Base-by-base conservation (phyloP, 805 yeast genomes). In the Ogataea paraovalis region DNA sequence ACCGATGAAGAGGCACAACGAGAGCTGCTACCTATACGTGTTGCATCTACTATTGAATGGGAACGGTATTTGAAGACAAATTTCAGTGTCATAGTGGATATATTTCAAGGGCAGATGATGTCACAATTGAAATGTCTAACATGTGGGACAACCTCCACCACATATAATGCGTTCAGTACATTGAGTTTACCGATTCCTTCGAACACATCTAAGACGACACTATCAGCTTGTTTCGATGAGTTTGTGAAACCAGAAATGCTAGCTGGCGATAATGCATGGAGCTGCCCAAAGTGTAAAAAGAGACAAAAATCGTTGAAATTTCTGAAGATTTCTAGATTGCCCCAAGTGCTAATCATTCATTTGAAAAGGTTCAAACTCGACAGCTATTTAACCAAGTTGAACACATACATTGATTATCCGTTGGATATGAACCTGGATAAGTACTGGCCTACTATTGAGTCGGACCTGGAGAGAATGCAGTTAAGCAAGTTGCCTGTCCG, bases 11-110 rank as follows among this genome's bases (percentile, higher is more conserved):
- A 90, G 60, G 71, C 71, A 33, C 68, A 75, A 14, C 72, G 97
- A 39, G 98, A 91, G 60, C 66, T 67, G 23, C 66, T 88, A 58
- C 85, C 95, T 0, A 74, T 89, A 2, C 73, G 96, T 48, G 71
- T 86, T 22, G 97, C 96, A 0, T 83, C 96, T 0, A 79, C 94
- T 0, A 79, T 89, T 43, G 97, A 91, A 62, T 91, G 98, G 98
- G 96, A 87, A 59, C 71, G 95, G 48, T 89, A 89, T 61, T 69
- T 88, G 46, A 82, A 81, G 48, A 76, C 87, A 19, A 89, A 91
- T 61, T 82, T 84, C 53, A 88, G 96, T 36, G 74, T 83, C 1
- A 76, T 91, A 21, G 94, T 87, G 2, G 91, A 87, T 55, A 75
- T 80, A 44, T 88, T 88, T 62, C 96, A 88, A 61, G 98, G 97